Conservation (phyloP, 2,329 filamentous ascomycete genomes). For the Aotearoamyces nothofagi region DNA sequence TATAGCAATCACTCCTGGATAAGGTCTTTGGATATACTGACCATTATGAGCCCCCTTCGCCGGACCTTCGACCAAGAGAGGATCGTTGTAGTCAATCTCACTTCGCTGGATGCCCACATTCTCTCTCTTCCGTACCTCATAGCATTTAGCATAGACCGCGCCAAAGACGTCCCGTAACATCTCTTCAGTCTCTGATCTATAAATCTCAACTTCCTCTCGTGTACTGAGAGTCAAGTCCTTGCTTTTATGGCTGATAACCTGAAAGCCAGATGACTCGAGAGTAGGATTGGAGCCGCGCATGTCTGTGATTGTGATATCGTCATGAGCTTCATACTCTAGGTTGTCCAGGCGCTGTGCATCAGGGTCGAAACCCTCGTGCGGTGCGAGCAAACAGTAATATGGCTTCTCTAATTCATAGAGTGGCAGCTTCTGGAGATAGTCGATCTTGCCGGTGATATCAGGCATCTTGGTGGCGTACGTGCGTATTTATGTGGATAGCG, state of each 20-base stretch:
- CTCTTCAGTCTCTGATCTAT: constrained; percentile 6
- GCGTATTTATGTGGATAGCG: no score
- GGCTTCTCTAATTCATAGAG: constrained; percentile 9
- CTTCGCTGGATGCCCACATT: constrained; percentile 6
- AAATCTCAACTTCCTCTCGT: constrained; percentile 5
- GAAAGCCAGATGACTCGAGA: constrained; percentile 6
- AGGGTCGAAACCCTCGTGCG: constrained; percentile 4
- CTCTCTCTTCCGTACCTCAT: constrained; percentile 7
- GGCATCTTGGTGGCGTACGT: no score
- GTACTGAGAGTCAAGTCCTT: constrained; percentile 4
- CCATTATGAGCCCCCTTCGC: no score
- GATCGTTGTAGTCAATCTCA: constrained; percentile 3
- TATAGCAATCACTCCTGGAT: no score
- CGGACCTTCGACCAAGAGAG: constrained; percentile 1
- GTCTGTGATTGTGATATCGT: constrained; percentile 6
- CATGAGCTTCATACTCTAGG: constrained; percentile 7
- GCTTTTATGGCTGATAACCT: constrained; percentile 6
- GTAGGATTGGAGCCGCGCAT: constrained; percentile 2
- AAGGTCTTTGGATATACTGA: no score
- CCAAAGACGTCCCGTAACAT: constrained; percentile 5
- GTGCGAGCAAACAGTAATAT: constrained; percentile 8
- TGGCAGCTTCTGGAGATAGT: constrained; percentile 7
- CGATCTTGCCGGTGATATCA: constrained; percentile 4
- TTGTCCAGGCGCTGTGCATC: constrained; percentile 4
- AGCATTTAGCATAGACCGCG: constrained; percentile 8